Conservation (phyloP, 2,329 filamentous ascomycete genomes). For the Aspergillus ibericus region DNA sequence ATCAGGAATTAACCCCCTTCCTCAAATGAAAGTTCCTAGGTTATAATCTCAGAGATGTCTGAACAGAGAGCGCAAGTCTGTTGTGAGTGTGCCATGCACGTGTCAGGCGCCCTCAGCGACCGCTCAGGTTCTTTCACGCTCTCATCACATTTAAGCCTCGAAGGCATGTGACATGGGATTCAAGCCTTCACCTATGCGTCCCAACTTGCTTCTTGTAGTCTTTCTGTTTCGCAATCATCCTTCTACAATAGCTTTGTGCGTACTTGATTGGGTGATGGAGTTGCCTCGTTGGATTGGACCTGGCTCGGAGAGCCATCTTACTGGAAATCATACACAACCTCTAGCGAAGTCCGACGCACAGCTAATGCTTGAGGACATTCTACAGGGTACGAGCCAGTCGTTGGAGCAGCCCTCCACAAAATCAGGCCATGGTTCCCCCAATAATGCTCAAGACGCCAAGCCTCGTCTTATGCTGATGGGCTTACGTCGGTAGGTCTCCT, state of each 20-base stretch:
- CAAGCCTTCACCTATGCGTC: not conserved
- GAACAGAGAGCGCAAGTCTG: not conserved
- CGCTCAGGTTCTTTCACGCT: not conserved
- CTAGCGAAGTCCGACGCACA: not conserved
- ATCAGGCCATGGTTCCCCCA: constrained; percentile 29
- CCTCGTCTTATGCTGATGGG: constrained; percentile 92
- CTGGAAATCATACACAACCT: not conserved
- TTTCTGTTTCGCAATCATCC: not conserved
- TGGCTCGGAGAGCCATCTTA: not conserved
- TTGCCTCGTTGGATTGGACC: not conserved
- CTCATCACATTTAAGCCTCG: not conserved
- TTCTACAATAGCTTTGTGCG: not conserved
- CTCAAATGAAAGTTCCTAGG: too few relatives aligned
- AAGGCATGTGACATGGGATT: not conserved
- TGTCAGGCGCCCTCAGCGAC: not conserved
- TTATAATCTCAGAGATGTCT: too few relatives aligned
- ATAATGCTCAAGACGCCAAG: constrained; percentile 62
- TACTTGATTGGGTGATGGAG: not conserved
- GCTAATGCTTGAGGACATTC: constrained; percentile 17
- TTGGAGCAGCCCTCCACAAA: constrained; percentile 27
- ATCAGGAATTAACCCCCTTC: not conserved
- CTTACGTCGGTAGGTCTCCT: constrained; percentile 70
- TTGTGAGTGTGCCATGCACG: not conserved
- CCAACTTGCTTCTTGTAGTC: not conserved
- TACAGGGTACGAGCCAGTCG: constrained; percentile 35